Conservation (phyloP, 768 basidiomycete species). For the Butyriboletus loyo region DNA sequence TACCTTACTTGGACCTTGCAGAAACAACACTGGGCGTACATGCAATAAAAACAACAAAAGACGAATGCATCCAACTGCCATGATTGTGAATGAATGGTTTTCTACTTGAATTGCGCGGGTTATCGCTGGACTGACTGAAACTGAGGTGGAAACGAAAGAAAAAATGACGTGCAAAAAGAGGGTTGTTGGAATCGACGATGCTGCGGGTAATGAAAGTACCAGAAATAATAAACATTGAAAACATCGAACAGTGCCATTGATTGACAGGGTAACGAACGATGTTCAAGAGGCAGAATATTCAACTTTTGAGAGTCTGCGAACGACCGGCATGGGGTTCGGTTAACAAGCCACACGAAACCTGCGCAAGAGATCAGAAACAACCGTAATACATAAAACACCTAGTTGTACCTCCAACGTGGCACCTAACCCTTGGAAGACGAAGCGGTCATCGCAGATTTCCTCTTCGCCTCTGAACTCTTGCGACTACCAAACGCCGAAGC, state of each 20-base stretch:
- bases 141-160: slow-evolving; percentile 1
- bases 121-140: neutral
- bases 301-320: slow-evolving; percentile 2
- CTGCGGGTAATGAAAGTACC: slow-evolving; percentile 5
- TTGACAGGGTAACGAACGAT: neutral
- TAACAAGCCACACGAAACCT: neutral
- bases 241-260: neutral
- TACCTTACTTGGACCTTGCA: slow-evolving; percentile 4
- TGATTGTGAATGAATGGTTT: slow-evolving; percentile 13
- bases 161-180: slow-evolving; percentile 5
- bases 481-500: slow-evolving; percentile 24
- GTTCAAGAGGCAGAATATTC: neutral
- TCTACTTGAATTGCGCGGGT: slow-evolving; percentile 3
- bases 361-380: slow-evolving; percentile 1
- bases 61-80: slow-evolving; percentile 15
- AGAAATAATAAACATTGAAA: slow-evolving; percentile 3
- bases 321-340: neutral
- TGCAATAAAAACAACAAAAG: slow-evolving; percentile 11
- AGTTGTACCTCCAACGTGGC: neutral
- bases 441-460: slow-evolving; percentile 24
- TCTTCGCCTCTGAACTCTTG: slow-evolving; percentile 28
- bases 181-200: slow-evolving; percentile 2
- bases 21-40: slow-evolving; percentile 14
- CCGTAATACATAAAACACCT: too few species aligned
- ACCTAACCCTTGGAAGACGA: slow-evolving; percentile 26